These are phyloP conservation scores for Tetracentron sinense DNA, from an alignment of 164 flowering plant genomes.

Conservation along the genomic window DNA sequence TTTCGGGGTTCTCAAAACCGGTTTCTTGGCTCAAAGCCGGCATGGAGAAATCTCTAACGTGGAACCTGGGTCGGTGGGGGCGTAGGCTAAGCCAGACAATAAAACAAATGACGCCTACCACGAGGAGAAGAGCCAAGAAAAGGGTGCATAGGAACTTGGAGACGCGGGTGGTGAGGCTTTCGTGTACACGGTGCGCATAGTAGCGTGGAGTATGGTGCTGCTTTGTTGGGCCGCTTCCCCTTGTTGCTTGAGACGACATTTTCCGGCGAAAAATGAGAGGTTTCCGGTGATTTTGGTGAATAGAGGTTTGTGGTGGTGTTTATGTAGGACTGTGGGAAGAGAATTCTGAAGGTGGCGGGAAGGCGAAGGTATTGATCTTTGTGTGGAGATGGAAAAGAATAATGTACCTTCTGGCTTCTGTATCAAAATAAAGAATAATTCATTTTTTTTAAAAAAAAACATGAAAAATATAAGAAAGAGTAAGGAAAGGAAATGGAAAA, in stretches of 20 bases:
- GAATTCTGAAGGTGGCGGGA: too few relatives aligned
- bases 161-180: slow-evolving; percentile 63
- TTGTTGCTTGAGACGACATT: slow-evolving; percentile 9
- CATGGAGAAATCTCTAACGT: slow-evolving; percentile 48
- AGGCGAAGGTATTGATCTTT: too few relatives aligned
- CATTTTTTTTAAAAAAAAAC: too few relatives aligned
- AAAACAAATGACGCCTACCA: slow-evolving; percentile 60
- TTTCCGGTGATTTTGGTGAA: neutral
- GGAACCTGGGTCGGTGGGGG: slow-evolving; percentile 85
- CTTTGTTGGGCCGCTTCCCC: slow-evolving; percentile 21
- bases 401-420: too few relatives aligned
- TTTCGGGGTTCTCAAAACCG: slow-evolving; percentile 44
- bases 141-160: slow-evolving; percentile 60
- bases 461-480: too few relatives aligned
- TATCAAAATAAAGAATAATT: too few relatives aligned
- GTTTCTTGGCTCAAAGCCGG: slow-evolving; percentile 39
- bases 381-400: too few relatives aligned
- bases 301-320: neutral
- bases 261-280: neutral
- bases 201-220: slow-evolving; percentile 53
- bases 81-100: slow-evolving; percentile 81
- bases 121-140: slow-evolving; percentile 48
- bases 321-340: too few relatives aligned
- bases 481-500: too few relatives aligned
- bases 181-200: slow-evolving; percentile 69